Conservation (phyloP, 352 stramenopile species). For the Phytophthora podocarpi region DNA sequence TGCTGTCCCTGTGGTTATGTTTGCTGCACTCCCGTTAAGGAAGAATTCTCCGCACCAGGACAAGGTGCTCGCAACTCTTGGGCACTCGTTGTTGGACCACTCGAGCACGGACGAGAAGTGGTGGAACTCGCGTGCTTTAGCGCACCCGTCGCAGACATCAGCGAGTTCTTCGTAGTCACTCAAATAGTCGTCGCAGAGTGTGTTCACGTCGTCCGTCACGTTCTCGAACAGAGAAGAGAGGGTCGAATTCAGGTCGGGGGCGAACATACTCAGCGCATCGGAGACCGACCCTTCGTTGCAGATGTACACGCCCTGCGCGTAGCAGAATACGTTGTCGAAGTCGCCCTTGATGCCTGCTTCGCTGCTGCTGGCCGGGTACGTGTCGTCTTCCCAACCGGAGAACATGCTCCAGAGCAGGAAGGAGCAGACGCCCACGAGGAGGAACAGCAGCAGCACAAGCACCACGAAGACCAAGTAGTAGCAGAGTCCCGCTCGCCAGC, state of each 20-base stretch:
- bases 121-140: conserved; percentile 53
- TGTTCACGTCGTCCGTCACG: conserved; percentile 55
- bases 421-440: conserved; percentile 43
- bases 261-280: conserved; percentile 56
- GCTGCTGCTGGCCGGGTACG: conserved; percentile 48
- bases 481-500: conserved; percentile 55
- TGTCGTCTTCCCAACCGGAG: conserved; percentile 44
- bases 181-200: conserved; percentile 55
- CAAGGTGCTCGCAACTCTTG: conserved; percentile 39
- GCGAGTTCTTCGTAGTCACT: conserved; percentile 41
- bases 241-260: conserved; percentile 39
- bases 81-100: conserved; percentile 79
- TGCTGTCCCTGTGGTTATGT: conserved; percentile 34
- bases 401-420: conserved; percentile 56
- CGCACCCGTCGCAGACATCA: conserved; percentile 59
- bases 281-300: conserved; percentile 57
- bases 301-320: conserved; percentile 70
- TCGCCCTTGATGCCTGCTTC: conserved; percentile 50
- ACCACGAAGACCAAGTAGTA: conserved; percentile 60
- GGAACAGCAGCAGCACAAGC: conserved; percentile 57
- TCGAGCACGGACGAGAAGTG: conserved; percentile 75
- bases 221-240: conserved; percentile 40
- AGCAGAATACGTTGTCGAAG: conserved; percentile 77
- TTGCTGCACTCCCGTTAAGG: conserved; percentile 29
- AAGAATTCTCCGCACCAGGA: conserved; percentile 74